Conservation (phyloP, 345 rosid genomes). For the Salix exigua region DNA sequence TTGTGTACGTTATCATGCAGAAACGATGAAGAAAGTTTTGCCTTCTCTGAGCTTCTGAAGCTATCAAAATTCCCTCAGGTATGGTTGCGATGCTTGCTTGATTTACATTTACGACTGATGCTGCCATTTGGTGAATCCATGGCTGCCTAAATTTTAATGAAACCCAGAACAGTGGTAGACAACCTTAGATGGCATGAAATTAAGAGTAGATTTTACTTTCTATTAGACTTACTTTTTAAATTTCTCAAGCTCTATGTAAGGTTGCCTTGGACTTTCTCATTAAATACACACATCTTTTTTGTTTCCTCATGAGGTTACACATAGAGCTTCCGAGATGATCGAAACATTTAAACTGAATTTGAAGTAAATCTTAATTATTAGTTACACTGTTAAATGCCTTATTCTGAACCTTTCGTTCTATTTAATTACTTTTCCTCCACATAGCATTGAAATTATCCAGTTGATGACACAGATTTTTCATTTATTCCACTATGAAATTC, state of each 20-base stretch:
- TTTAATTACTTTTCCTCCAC: too few relatives aligned
- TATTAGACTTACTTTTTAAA: neutral
- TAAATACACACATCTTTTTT: too few relatives aligned
- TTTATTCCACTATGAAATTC: neutral
- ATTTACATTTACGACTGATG: neutral
- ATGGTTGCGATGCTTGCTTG: conserved; percentile 3
- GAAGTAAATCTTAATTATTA: too few relatives aligned
- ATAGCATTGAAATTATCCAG: neutral
- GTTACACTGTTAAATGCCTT: too few relatives aligned
- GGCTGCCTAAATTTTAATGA: neutral
- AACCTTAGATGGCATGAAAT: too few relatives aligned
- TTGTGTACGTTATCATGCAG: conserved; percentile 38
- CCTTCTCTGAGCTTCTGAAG: conserved; percentile 62
- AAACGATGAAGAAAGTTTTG: conserved; percentile 53
- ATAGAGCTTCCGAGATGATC: too few relatives aligned
- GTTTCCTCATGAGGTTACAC: too few relatives aligned
- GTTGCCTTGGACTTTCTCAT: neutral
- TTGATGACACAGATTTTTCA: neutral
- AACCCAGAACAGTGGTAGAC: neutral
- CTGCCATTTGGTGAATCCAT: neutral
- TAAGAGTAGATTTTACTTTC: too few relatives aligned
- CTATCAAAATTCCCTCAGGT: conserved; percentile 87
- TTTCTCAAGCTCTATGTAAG: neutral
- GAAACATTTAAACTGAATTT: too few relatives aligned
- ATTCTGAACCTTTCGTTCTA: too few relatives aligned